Evolutionary conservation across 208 protist species (phyloP), one percentile per base, ranked within the genome.

Genomic region (Trypanosoma cruzi): DNA sequence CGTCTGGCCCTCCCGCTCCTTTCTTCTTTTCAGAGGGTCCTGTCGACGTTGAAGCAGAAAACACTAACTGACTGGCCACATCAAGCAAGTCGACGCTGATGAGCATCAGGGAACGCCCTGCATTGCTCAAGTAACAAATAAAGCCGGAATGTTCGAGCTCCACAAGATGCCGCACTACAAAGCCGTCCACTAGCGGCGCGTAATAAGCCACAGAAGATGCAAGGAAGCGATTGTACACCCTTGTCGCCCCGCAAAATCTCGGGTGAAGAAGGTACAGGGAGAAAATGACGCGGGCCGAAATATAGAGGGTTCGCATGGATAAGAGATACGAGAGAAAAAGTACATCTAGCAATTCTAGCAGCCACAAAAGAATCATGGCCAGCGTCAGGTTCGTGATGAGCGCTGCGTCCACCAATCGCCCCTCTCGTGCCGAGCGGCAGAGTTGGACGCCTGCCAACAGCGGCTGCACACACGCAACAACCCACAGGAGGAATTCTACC

Each of bases 331-430:
- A 85, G 34, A 90, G 73, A 20, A 95, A 69, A 13, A 88, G 22
- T 2, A 60, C 64, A 57, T 92, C 89, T 1, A 71, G 71, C 26
- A 90, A 55, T 55, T 89, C 81, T 32, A 91, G 59, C 16, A 89
- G 48, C 81, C 84, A 90, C 20, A 77, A 52, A 63, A 95, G 82
- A 54, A 95, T 82, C 60, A 95, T 73, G 22, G 84, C 80, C 63
- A 95, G 71, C 20, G 82, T 86, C 13, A 82, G 63, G 59, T 95
- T 95, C 7, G 86, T 84, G 1, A 92, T 78, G 49, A 89, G 82
- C 20, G 44, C 37, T 11, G 80, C 52, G 50, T 90, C 70, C 3
- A 66, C 40, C 40, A 18, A 31, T 14, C 24, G 18, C 20, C 44
- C 44, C 2, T 86, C 81, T 14, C 71, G n/a, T 10, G 46, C 36